These are phyloP conservation scores for Hymenoscyphus fraxineus DNA, from an alignment of 2,329 filamentous ascomycete genomes.

Conservation along the genomic window DNA sequence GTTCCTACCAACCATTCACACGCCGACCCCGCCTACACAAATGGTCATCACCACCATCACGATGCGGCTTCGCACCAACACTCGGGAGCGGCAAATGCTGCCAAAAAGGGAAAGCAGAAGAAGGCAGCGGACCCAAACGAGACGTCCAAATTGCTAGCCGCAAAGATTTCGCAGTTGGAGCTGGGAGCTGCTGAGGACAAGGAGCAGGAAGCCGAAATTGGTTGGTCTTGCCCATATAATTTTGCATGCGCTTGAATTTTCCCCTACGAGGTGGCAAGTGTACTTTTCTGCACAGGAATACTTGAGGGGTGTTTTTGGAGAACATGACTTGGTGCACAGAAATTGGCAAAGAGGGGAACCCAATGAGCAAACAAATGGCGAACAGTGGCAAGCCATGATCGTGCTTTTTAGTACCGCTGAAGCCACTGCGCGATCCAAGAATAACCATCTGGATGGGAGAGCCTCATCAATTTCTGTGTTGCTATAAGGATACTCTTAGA, in stretches of 20 bases:
- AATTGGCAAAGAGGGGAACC: neutral
- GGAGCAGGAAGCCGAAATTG: conserved; percentile 93
- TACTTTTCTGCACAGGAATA: neutral
- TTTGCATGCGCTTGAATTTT: conserved; percentile 11
- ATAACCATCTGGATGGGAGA: neutral
- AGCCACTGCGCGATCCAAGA: neutral
- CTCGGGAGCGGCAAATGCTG: conserved; percentile 47
- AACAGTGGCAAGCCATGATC: neutral
- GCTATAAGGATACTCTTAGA: neutral
- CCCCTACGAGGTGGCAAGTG: conserved; percentile 9
- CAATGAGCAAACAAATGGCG: neutral
- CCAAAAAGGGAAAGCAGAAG: conserved; percentile 80
- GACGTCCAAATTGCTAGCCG: conserved; percentile 84
- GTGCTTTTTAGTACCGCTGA: neutral
- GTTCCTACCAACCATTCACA: conserved; percentile 29
- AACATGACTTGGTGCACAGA: neutral
- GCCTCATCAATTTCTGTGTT: neutral
- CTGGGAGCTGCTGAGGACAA: conserved; percentile 90
- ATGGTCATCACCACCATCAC: conserved; percentile 40
- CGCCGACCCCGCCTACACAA: conserved; percentile 30
- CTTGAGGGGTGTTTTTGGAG: neutral
- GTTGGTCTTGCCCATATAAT: conserved; percentile 49
- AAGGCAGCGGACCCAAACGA: conserved; percentile 82
- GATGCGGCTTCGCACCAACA: conserved; percentile 40
- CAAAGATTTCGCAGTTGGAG: conserved; percentile 93